Conservation (phyloP, 2,329 filamentous ascomycete genomes). For the Emydomyces testavorans region DNA sequence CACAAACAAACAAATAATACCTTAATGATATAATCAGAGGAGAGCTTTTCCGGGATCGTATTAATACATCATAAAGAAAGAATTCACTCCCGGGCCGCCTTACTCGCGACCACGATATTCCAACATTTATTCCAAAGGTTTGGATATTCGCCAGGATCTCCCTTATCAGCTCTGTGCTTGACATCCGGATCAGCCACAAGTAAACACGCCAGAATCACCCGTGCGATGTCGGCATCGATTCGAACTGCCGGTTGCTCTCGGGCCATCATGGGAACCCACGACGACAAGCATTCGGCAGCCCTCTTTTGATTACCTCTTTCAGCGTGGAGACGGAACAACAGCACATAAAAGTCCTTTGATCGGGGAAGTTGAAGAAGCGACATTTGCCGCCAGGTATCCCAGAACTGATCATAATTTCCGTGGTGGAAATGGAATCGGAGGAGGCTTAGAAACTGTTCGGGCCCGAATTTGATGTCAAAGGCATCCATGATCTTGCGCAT, state of each 20-base stretch:
- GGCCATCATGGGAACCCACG: slow-evolving; percentile 49
- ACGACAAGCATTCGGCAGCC: slow-evolving; percentile 42
- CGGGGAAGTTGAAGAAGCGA: slow-evolving; percentile 41
- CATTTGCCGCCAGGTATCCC: slow-evolving; percentile 49
- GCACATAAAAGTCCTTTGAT: slow-evolving; percentile 44
- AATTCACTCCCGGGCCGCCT: slow-evolving; percentile 15
- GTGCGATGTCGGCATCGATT: slow-evolving; percentile 36
- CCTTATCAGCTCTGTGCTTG: slow-evolving; percentile 22
- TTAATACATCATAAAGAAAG: background rate
- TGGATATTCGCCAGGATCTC: slow-evolving; percentile 10
- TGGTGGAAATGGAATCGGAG: slow-evolving; percentile 30
- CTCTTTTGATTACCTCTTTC: slow-evolving; percentile 32
- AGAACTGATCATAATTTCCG: slow-evolving; percentile 47
- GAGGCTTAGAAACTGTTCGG: slow-evolving; percentile 22
- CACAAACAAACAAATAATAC: background rate
- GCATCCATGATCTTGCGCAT: slow-evolving; percentile 24
- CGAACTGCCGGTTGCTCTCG: slow-evolving; percentile 43
- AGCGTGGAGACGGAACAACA: slow-evolving; percentile 43
- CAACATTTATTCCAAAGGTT: slow-evolving; percentile 13
- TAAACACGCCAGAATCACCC: slow-evolving; percentile 45
- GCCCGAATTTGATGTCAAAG: slow-evolving; percentile 23
- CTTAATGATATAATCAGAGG: background rate
- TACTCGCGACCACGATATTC: slow-evolving; percentile 7
- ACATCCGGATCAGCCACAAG: slow-evolving; percentile 44
- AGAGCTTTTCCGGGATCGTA: background rate